These are phyloP conservation scores for Nannizziopsis barbatae DNA, from an alignment of 2,329 filamentous ascomycete species.

Conservation along the genomic window DNA sequence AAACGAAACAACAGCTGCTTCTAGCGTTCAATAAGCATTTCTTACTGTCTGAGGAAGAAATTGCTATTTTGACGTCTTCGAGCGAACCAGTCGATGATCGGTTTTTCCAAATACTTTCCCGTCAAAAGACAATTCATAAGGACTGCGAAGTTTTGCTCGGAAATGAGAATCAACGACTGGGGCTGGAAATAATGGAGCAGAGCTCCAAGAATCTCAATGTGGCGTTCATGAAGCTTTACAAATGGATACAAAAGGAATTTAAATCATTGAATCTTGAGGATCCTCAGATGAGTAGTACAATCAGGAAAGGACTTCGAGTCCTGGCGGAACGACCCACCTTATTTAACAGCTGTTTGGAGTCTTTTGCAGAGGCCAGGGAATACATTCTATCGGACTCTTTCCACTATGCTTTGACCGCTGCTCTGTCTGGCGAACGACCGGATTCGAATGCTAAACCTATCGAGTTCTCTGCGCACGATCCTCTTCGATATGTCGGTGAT, in stretches of 20 bases:
- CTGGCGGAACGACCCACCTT: slow-evolving; percentile 79
- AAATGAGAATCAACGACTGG: slow-evolving; percentile 77
- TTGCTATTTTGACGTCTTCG: slow-evolving; percentile 61
- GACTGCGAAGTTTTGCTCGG: slow-evolving; percentile 85
- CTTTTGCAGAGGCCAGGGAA: slow-evolving; percentile 82
- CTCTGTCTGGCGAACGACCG: slow-evolving; percentile 45
- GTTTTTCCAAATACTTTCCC: slow-evolving; percentile 67
- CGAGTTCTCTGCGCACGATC: slow-evolving; percentile 84
- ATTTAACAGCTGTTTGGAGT: slow-evolving; percentile 88
- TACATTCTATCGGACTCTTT: slow-evolving; percentile 80
- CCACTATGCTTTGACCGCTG: slow-evolving; percentile 73
- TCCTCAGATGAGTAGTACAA: slow-evolving; percentile 75
- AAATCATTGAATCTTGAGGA: slow-evolving; percentile 87
- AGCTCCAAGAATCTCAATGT: slow-evolving; percentile 76
- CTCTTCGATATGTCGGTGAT: slow-evolving; percentile 81
- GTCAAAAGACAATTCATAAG: slow-evolving; percentile 74
- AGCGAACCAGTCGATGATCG: slow-evolving; percentile 72
- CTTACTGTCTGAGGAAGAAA: slow-evolving; percentile 68
- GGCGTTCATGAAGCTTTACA: slow-evolving; percentile 89
- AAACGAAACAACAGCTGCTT: slow-evolving; percentile 69
- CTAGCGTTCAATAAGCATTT: slow-evolving; percentile 72
- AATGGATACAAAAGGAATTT: slow-evolving; percentile 90
- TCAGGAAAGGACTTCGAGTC: slow-evolving; percentile 72
- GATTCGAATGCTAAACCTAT: slow-evolving; percentile 70
- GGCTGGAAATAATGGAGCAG: slow-evolving; percentile 82